These are phyloP conservation scores for Soucietia sequanensis DNA, from an alignment of 805 yeast species.

Conservation along the genomic window DNA sequence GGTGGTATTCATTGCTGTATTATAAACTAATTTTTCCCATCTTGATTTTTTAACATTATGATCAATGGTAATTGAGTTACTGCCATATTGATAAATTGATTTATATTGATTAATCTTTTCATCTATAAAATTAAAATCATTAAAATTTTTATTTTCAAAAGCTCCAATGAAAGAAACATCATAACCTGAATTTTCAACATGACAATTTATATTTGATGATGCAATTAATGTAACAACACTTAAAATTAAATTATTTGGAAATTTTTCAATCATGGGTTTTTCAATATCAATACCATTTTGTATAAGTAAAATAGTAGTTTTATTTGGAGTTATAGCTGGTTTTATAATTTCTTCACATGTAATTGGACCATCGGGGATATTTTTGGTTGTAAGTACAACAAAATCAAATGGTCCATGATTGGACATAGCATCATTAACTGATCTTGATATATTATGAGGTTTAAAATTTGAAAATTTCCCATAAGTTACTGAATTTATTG, in stretches of 20 bases:
- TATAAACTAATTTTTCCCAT: slow-evolving; percentile 41
- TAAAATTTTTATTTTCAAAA: slow-evolving; percentile 19
- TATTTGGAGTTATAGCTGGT: slow-evolving; percentile 27
- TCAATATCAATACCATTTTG: slow-evolving; percentile 44
- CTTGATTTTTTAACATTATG: slow-evolving; percentile 29
- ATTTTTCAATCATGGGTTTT: slow-evolving; percentile 26
- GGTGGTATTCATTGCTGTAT: slow-evolving; percentile 33
- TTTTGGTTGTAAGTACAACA: slow-evolving; percentile 38
- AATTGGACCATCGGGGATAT: slow-evolving; percentile 32
- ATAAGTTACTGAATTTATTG: slow-evolving; percentile 31
- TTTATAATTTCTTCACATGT: slow-evolving; percentile 43
- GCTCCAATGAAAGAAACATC: slow-evolving; percentile 23
- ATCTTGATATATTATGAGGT: slow-evolving; percentile 27
- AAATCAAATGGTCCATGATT: slow-evolving; percentile 31
- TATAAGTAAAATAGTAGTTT: slow-evolving; percentile 31
- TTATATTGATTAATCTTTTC: slow-evolving; percentile 19
- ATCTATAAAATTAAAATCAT: slow-evolving; percentile 7
- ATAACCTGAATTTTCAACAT: slow-evolving; percentile 15
- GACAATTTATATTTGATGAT: slow-evolving; percentile 25
- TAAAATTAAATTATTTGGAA: slow-evolving; percentile 31
- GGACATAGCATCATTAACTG: slow-evolving; percentile 27
- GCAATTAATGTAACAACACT: slow-evolving; percentile 38
- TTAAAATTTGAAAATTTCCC: slow-evolving; percentile 28
- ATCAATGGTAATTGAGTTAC: slow-evolving; percentile 26
- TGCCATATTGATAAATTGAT: slow-evolving; percentile 25